These are phyloP conservation scores for Alternaria tenuissima DNA, from an alignment of 2,329 filamentous ascomycete species.

Conservation along the genomic window DNA sequence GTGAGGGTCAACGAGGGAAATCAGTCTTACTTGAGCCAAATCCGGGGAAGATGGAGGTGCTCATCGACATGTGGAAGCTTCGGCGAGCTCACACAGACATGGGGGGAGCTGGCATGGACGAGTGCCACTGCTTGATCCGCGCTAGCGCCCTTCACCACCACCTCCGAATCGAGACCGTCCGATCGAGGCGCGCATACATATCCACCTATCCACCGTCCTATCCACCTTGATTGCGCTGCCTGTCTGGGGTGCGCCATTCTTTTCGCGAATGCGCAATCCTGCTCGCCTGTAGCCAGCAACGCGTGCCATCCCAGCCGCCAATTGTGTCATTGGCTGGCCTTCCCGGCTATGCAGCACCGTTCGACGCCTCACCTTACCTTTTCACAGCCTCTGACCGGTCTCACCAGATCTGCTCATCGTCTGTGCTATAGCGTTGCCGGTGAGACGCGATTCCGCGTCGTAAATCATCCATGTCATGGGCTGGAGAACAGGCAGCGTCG, in stretches of 20 bases:
- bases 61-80: constrained; percentile 5
- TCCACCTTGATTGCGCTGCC: background rate
- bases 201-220: background rate
- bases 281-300: background rate
- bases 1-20: constrained; percentile 22
- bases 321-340: constrained; percentile 23
- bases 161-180: background rate
- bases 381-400: constrained; percentile 33
- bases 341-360: constrained; percentile 24
- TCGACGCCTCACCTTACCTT: constrained; percentile 17
- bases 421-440: constrained; percentile 33
- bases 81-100: background rate
- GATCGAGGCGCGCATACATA: constrained; percentile 11
- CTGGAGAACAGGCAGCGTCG: constrained; percentile 2
- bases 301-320: constrained; percentile 3
- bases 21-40: constrained; percentile 21
- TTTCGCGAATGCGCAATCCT: background rate
- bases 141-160: background rate
- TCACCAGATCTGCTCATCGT: constrained; percentile 28
- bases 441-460: constrained; percentile 22
- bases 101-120: background rate
- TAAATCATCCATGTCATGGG: constrained; percentile 12
- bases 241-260: background rate
- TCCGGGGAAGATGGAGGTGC: constrained; percentile 34
- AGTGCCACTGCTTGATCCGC: background rate